phyloP scores from a whole-genome alignment of 2,329 filamentous ascomycete species.

The Pseudogymnoascus sp. region DNA sequence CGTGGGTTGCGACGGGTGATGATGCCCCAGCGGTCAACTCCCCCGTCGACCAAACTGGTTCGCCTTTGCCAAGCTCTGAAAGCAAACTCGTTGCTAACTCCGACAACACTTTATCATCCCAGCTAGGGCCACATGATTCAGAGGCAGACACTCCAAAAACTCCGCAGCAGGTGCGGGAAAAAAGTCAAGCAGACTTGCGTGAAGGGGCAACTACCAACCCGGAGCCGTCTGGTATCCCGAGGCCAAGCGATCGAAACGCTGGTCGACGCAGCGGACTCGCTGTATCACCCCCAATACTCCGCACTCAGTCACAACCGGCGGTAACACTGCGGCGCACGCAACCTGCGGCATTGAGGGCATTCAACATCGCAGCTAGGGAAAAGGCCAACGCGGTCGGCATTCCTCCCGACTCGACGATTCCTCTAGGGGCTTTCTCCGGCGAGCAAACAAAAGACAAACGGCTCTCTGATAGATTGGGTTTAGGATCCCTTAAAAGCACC shows the following conservation, averaged over 20 bases:
- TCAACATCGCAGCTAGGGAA: conserved; percentile 1
- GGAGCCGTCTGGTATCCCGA: conserved; percentile 29
- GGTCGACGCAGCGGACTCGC: conserved; percentile 22
- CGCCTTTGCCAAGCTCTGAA: neutral
- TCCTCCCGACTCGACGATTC: conserved; percentile 17
- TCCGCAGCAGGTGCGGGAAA: conserved; percentile 25
- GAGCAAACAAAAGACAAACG: conserved; percentile 54
- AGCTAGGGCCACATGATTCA: neutral
- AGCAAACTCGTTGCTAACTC: neutral
- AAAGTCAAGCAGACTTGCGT: conserved; percentile 19
- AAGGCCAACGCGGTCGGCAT: conserved; percentile 18
- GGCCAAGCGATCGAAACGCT: conserved; percentile 26
- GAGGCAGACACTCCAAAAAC: conserved; percentile 27
- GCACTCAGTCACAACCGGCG: conserved; percentile 31
- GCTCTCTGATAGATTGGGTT: conserved; percentile 64
- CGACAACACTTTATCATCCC: neutral
- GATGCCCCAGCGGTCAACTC: neutral
- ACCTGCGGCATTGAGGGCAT: conserved; percentile 13
- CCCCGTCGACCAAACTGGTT: neutral
- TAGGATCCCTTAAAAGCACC: conserved; percentile 57
- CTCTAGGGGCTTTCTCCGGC: conserved; percentile 23
- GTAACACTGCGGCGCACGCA: conserved; percentile 28
- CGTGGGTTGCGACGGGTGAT: conserved; percentile 12
- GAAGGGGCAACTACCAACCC: conserved; percentile 15
- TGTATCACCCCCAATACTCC: conserved; percentile 28